A percentile compares a stretch with the other conserved stretches of the same genome.
Evolutionary conservation across 1,139 yeast species (phyloP).

Genomic region (Oligophagozyma castellii): DNA sequence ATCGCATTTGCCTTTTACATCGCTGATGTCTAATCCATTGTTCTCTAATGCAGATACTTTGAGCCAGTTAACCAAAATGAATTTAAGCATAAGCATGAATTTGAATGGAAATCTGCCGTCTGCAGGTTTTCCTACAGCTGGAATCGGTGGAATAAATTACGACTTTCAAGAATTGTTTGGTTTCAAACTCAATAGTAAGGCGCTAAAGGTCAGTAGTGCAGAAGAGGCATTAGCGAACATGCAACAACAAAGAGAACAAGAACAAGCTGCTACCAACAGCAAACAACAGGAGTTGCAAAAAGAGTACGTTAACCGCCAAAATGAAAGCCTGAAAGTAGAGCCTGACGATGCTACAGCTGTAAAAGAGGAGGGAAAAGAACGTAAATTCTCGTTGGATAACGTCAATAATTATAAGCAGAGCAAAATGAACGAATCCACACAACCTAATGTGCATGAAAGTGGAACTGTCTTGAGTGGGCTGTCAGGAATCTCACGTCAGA

Average conservation of each 20-base stretch:
- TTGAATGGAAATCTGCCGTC: conserved; percentile 8
- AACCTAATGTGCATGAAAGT: background rate
- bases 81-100: conserved; percentile 12
- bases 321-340: too few relatives aligned
- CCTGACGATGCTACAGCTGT: background rate
- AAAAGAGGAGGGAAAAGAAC: background rate
- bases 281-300: conserved; percentile 1
- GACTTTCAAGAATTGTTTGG: conserved; percentile 24
- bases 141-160: conserved; percentile 25
- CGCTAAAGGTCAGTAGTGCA: conserved; percentile 16
- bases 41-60: conserved; percentile 13
- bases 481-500: too few relatives aligned
- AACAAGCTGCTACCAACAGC: conserved; percentile 3
- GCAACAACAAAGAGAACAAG: conserved; percentile 19
- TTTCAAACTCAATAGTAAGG: conserved; percentile 13
- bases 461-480: too few relatives aligned
- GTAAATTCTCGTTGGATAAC: background rate
- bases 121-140: conserved; percentile 22
- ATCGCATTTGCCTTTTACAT: conserved; percentile 1
- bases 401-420: too few relatives aligned
- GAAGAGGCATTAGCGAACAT: conserved; percentile 19
- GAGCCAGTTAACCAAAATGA: conserved; percentile 13
- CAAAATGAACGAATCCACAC: background rate
- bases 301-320: background rate
- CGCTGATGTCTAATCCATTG: conserved; percentile 6